Evolutionary conservation across 73 alveolate species (phyloP).

Genomic region (Paraurostyla sp.): DNA sequence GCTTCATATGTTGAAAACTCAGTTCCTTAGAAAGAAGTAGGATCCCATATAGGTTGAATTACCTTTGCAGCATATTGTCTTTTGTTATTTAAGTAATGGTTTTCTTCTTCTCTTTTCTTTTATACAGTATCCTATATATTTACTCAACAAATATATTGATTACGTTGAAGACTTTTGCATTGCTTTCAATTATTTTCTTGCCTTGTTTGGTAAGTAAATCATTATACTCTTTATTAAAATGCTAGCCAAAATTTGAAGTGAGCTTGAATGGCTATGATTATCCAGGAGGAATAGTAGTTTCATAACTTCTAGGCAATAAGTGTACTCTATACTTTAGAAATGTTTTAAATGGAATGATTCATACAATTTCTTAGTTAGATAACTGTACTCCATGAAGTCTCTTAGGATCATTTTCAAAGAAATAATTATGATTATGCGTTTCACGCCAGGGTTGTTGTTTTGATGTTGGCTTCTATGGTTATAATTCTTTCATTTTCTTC

Average conservation of each 20-base stretch:
- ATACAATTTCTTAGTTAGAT: slow-evolving; percentile 36
- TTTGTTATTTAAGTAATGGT: neutral
- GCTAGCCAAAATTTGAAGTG: slow-evolving; percentile 29
- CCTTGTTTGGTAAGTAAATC: slow-evolving; percentile 31
- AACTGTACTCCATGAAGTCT: slow-evolving; percentile 26
- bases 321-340: slow-evolving; percentile 16
- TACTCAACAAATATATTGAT: neutral
- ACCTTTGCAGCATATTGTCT: neutral
- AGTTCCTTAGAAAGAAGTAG: slow-evolving; percentile 22
- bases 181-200: neutral
- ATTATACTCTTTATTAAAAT: neutral
- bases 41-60: slow-evolving; percentile 46
- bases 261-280: slow-evolving; percentile 12
- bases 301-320: slow-evolving; percentile 52
- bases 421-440: slow-evolving; percentile 45
- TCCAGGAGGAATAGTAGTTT: slow-evolving; percentile 46
- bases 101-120: neutral
- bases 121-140: slow-evolving; percentile 18
- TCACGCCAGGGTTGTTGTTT: slow-evolving; percentile 55
- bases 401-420: slow-evolving; percentile 30
- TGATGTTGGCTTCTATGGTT: slow-evolving; percentile 37
- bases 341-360: neutral
- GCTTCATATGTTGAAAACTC: slow-evolving; percentile 47
- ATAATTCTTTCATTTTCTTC: slow-evolving; percentile 40
- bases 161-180: slow-evolving; percentile 1